Evolutionary conservation across 805 yeast species (phyloP), one percentile per base, ranked within the genome.

Genomic region (Lachancea quebecensis): DNA sequence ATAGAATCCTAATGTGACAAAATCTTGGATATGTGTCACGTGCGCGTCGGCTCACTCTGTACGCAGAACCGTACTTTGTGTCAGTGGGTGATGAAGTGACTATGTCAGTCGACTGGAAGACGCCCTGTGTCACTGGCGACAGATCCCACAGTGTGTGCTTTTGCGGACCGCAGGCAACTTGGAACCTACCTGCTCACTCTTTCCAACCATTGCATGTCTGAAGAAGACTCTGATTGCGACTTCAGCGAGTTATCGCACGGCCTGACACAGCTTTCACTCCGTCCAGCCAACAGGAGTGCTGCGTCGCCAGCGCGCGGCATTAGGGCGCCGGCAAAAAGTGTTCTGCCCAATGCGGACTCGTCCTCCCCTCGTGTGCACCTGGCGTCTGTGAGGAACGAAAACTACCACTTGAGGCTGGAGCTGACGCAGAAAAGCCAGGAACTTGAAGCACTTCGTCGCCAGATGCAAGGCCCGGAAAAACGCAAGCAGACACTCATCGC

Each of bases 381-480:
- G 25, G 43, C 43, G n/a, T 15, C 27, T n/a, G 18, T 52, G 15
- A 48, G 48, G 35, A 55, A 58, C 35, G 60, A 57, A 35, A 55
- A 53, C 32, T 57, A 51, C 35, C 59, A 56, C 47, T 42, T 59
- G 42, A 50, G 50, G 28, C 36, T 57, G 39, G 55, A 51, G 10
- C 48, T 57, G 10, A 45, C 48, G 17, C 57, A 57, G 37, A 58
- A 55, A 28, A 50, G 54, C 14, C 50, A 51, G 14, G 56, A 56
- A 31, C 30, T 56, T 8, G 28, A 36, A 18, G 40, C 12, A 2
- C 38, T 42, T 8, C 27, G 21, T 15, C 15, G 31, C 33, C 28
- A 21, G 10, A n/a, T 42, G 14, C 34, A 42, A 12, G 17, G 18
- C 10, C 27, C 30, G 12, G 44, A 35, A 25, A 15, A 10, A 14